Conservation (phyloP, 2,329 filamentous ascomycete species). For the Fusarium miscanthi region DNA sequence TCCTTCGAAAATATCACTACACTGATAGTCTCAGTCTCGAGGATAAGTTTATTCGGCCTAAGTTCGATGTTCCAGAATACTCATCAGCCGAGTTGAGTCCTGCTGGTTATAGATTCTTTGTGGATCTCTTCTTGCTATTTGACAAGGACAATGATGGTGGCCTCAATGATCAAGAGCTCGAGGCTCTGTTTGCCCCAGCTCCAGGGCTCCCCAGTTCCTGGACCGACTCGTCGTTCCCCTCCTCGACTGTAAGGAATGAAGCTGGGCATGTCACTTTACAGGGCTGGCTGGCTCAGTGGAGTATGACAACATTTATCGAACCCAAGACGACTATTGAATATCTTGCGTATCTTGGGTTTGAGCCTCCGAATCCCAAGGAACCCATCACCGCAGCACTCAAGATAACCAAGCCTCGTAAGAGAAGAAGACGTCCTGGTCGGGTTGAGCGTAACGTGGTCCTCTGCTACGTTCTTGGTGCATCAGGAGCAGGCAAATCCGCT, state of each 20-base stretch:
- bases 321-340: slow-evolving; percentile 96
- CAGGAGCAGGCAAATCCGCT: slow-evolving; percentile 89
- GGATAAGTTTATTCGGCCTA: slow-evolving; percentile 90
- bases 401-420: slow-evolving; percentile 90
- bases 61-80: slow-evolving; percentile 92
- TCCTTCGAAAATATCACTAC: slow-evolving; percentile 93
- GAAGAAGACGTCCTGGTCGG: slow-evolving; percentile 81
- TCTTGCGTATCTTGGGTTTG: slow-evolving; percentile 94
- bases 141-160: slow-evolving; percentile 98
- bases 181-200: slow-evolving; percentile 90
- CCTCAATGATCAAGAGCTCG: slow-evolving; percentile 85
- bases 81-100: slow-evolving; percentile 95
- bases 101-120: slow-evolving; percentile 95
- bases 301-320: slow-evolving; percentile 98
- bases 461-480: slow-evolving; percentile 89
- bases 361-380: slow-evolving; percentile 79
- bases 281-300: slow-evolving; percentile 99
- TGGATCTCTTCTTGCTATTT: slow-evolving; percentile 93
- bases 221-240: slow-evolving; percentile 89
- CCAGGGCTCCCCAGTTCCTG: slow-evolving; percentile 89
- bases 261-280: slow-evolving; percentile 95
- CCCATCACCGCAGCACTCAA: slow-evolving; percentile 87
- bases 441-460: slow-evolving; percentile 95
- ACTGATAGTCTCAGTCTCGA: slow-evolving; percentile 94
- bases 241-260: slow-evolving; percentile 94